phyloP scores from a whole-genome alignment of 2,329 filamentous ascomycete species.

The Aspergillus awamori region DNA sequence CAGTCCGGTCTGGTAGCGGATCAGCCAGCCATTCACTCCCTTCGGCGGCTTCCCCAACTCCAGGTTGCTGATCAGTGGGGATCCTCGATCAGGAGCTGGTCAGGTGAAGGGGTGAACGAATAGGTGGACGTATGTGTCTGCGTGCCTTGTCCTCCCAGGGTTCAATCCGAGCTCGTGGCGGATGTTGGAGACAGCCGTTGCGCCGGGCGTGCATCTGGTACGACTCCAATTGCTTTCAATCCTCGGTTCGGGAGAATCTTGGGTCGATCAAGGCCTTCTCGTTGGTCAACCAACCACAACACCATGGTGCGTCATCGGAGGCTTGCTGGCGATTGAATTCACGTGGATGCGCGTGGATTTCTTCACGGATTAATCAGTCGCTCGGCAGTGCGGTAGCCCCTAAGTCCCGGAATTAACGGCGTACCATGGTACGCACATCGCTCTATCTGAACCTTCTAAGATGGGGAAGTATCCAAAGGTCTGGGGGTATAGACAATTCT shows the following conservation, averaged over 20 bases:
- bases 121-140: background rate
- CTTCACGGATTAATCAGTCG: background rate
- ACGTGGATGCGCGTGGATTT: background rate
- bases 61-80: slow-evolving; percentile 10
- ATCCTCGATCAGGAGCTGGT: background rate
- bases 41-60: background rate
- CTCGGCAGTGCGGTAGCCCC: background rate
- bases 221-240: slow-evolving; percentile 14
- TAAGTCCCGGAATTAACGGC: background rate
- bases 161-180: background rate
- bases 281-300: background rate
- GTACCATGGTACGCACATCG: background rate
- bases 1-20: background rate
- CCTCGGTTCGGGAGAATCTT: slow-evolving; percentile 13
- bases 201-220: slow-evolving; percentile 5
- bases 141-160: slow-evolving; percentile 2
- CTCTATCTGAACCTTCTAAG: background rate
- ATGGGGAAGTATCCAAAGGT: background rate
- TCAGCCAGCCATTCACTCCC: background rate
- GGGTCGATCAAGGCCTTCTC: background rate
- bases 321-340: background rate
- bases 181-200: slow-evolving; percentile 15
- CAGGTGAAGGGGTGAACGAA: slow-evolving; percentile 1
- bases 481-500: background rate
- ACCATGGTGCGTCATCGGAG: background rate